These are phyloP conservation scores for Amesomyces nigricolor DNA, from an alignment of 2,329 filamentous ascomycete species.

Conservation along the genomic window DNA sequence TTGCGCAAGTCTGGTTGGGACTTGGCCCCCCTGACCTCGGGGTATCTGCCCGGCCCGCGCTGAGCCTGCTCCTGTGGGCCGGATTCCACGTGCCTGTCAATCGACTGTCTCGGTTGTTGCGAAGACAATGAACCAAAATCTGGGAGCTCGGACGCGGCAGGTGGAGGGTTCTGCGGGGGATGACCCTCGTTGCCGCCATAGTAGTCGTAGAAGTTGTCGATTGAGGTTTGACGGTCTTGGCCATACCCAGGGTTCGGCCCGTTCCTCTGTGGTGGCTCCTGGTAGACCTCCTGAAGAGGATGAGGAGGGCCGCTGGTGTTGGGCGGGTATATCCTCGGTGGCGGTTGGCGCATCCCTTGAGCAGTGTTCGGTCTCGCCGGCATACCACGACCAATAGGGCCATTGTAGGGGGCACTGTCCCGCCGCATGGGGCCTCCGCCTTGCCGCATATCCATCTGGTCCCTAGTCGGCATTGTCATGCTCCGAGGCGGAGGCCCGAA, in stretches of 20 bases:
- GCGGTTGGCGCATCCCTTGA: slow-evolving; percentile 46
- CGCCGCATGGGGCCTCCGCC: slow-evolving; percentile 33
- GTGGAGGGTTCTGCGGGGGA: slow-evolving; percentile 26
- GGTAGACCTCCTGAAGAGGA: slow-evolving; percentile 28
- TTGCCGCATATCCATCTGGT: slow-evolving; percentile 37
- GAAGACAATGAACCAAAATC: slow-evolving; percentile 40
- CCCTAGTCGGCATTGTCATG: slow-evolving; percentile 55
- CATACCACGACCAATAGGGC: slow-evolving; percentile 35
- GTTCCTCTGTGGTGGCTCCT: slow-evolving; percentile 30
- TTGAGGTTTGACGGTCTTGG: slow-evolving; percentile 35
- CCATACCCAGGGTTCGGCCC: slow-evolving; percentile 34
- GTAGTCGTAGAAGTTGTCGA: slow-evolving; percentile 53
- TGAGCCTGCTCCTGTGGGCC: slow-evolving; percentile 39
- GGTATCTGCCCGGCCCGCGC: slow-evolving; percentile 45
- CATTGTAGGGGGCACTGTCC: slow-evolving; percentile 43
- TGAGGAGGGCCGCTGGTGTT: slow-evolving; percentile 36
- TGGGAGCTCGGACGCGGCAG: slow-evolving; percentile 32
- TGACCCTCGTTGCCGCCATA: slow-evolving; percentile 39
- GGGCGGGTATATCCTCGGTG: slow-evolving; percentile 47
- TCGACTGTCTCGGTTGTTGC: slow-evolving; percentile 37
- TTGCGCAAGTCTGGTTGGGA: slow-evolving; percentile 63
- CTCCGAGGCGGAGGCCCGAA: slow-evolving; percentile 52
- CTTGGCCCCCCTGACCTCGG: slow-evolving; percentile 54
- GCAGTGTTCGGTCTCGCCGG: slow-evolving; percentile 53
- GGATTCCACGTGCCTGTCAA: slow-evolving; percentile 45